Base-by-base conservation (phyloP, 257 asterid genomes). In the Orobanche coerulescens region DNA sequence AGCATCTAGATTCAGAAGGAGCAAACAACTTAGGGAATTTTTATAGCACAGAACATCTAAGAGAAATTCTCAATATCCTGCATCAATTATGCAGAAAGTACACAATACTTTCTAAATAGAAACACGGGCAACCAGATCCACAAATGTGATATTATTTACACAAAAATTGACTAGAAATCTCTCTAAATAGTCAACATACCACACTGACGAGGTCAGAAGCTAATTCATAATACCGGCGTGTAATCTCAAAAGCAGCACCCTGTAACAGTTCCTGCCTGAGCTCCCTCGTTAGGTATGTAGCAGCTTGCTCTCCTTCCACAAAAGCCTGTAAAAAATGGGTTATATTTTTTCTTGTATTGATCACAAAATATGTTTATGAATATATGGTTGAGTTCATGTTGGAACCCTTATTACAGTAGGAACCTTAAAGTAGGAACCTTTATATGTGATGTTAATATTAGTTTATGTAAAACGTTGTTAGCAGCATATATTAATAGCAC, bases 261-360 rank as follows among this genome's bases (percentile, higher is more conserved):
- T 80, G 87, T 71, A 89, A 43, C 71, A 92, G 87, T 64, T 89
- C 94, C 55, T 71, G 63, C 73, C 76, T 73, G 25, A 78, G 76
- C 73, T 92, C 90, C 24, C 65, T 76, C 16, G 82, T 79, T 65
- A 92, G 60, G 71, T 74, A 88, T 15, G 47, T 74, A 14, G 89
- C 69, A 54, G 95, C 94, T 71, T 76, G 83, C 68, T 89, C 89
- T 42, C 95, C 95, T 20, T 93, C 98, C 71, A 93, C 76, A 74
- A 93, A 89, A 60, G 66, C 72, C 97, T 87, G 85, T 60, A 69
- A 67, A 65, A 72, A 8, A 28, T 46, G 15, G 54, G 50, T 46
- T 40, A 30, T 8, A 42, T 43, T 19, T 43, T 20, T 37, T 24
- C 57, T 4, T 42, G 19, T 19, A 7, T 30, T 16, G 26, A 9